A percentile compares a stretch with the other conserved stretches of the same genome.
Conservation (phyloP, 371 early-diverging fungal genomes). For the Mortierella sp. region DNA sequence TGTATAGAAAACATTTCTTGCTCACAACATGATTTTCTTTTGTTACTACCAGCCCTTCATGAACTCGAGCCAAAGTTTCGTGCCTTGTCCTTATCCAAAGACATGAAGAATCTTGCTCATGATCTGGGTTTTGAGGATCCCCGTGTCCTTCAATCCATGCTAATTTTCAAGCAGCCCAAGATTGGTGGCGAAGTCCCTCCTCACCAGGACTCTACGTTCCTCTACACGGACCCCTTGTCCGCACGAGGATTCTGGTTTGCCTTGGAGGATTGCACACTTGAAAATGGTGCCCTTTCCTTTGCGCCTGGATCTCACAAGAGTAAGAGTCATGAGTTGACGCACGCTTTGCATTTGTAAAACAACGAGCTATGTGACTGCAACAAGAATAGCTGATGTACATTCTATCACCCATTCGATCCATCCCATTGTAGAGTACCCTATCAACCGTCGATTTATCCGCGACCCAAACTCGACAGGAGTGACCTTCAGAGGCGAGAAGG, state of each 20-base stretch:
- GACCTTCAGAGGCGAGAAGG: conserved; percentile 67
- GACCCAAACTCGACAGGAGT: conserved; percentile 66
- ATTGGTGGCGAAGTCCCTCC: conserved; percentile 85
- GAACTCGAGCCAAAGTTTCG: conserved; percentile 80
- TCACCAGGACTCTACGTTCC: conserved; percentile 92
- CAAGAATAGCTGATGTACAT: too few species aligned
- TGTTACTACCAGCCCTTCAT: conserved; percentile 72
- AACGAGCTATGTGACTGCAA: too few species aligned
- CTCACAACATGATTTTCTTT: background rate
- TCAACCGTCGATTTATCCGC: conserved; percentile 85
- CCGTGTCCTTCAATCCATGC: conserved; percentile 89
- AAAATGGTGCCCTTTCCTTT: conserved; percentile 92
- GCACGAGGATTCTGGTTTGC: conserved; percentile 96
- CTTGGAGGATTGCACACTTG: conserved; percentile 89
- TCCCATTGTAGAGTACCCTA: conserved; percentile 67
- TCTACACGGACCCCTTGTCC: conserved; percentile 89
- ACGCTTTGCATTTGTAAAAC: too few species aligned
- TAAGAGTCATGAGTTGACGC: too few species aligned
- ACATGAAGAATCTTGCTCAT: conserved; percentile 68
- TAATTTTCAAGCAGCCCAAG: conserved; percentile 88
- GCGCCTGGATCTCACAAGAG: conserved; percentile 90
- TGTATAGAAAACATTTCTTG: too few species aligned
- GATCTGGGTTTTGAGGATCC: conserved; percentile 80
- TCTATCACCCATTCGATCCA: too few species aligned
- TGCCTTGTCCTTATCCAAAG: conserved; percentile 68